Conservation (phyloP, 192 early-diverging fungal genomes). For the Linnemannia exigua region DNA sequence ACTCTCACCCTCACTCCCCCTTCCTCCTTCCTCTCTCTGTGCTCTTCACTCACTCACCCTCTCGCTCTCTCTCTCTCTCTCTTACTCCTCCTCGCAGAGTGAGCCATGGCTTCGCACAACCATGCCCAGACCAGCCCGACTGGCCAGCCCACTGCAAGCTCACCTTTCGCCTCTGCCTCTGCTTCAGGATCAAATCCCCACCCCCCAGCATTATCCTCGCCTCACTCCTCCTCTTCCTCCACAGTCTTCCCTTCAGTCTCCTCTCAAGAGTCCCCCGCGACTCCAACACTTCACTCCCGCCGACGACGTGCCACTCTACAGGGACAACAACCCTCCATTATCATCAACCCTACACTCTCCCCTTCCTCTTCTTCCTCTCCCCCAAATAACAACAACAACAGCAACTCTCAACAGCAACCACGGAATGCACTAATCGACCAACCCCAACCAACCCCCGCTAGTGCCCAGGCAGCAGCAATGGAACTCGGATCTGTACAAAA, state of each 20-base stretch:
- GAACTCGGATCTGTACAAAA: conserved; percentile 39
- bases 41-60: background rate
- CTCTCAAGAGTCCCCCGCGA: conserved; percentile 3
- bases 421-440: conserved; percentile 39
- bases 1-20: background rate
- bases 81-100: background rate
- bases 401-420: background rate
- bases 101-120: conserved; percentile 40
- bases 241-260: conserved; percentile 5
- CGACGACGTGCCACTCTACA: conserved; percentile 45
- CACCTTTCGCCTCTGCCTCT: too few species aligned
- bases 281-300: conserved; percentile 42
- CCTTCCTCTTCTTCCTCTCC: conserved; percentile 3
- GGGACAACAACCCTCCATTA: conserved; percentile 41
- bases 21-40: too few species aligned
- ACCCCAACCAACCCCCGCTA: conserved; percentile 27
- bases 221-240: conserved; percentile 21
- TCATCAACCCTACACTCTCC: conserved; percentile 7
- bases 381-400: background rate
- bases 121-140: conserved; percentile 8
- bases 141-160: background rate
- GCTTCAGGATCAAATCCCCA: conserved; percentile 2
- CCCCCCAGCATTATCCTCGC: background rate
- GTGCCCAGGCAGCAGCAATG: conserved; percentile 20
- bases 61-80: background rate